A percentile compares a stretch with the other conserved stretches of the same genome.
phyloP scores from a whole-genome alignment of 2,329 filamentous ascomycete genomes.

The Seiridium cupressi region DNA sequence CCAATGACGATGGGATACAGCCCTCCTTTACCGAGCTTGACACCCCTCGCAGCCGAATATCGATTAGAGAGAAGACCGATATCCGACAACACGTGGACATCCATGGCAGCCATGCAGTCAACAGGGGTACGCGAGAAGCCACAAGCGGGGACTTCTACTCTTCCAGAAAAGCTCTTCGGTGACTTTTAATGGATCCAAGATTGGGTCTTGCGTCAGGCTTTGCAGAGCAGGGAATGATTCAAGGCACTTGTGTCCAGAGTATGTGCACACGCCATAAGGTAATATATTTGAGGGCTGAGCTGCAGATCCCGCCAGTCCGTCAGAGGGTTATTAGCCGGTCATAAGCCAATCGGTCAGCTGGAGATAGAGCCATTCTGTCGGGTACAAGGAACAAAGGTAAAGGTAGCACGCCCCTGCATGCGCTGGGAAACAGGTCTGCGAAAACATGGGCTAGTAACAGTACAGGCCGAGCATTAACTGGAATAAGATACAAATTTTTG shows the following conservation, averaged over 20 bases:
- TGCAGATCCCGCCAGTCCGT: too few species aligned
- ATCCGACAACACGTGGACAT: slow-evolving; percentile 4
- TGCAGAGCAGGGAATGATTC: not conserved
- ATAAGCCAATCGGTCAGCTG: too few species aligned
- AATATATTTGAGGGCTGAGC: too few species aligned
- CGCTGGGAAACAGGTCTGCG: too few species aligned
- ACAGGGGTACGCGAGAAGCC: not conserved
- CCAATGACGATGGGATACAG: not conserved
- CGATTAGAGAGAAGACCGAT: not conserved
- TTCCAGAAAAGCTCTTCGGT: slow-evolving; percentile 5
- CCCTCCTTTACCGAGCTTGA: not conserved
- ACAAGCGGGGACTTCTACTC: not conserved
- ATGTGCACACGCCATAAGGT: too few species aligned
- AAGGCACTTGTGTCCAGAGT: not conserved
- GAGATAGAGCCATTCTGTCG: too few species aligned
- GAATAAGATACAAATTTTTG: too few species aligned
- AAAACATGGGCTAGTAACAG: too few species aligned
- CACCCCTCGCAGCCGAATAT: not conserved
- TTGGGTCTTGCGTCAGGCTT: not conserved
- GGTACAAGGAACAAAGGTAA: too few species aligned
- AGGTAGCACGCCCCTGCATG: too few species aligned
- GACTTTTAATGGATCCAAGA: not conserved
- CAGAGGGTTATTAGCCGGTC: too few species aligned
- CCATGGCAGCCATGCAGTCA: not conserved
- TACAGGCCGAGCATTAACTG: too few species aligned